Percentiles rank a stretch among this genome's conserved stretches.
Conservation (phyloP, 2,329 filamentous ascomycete species). For the Neonectria sp. region DNA sequence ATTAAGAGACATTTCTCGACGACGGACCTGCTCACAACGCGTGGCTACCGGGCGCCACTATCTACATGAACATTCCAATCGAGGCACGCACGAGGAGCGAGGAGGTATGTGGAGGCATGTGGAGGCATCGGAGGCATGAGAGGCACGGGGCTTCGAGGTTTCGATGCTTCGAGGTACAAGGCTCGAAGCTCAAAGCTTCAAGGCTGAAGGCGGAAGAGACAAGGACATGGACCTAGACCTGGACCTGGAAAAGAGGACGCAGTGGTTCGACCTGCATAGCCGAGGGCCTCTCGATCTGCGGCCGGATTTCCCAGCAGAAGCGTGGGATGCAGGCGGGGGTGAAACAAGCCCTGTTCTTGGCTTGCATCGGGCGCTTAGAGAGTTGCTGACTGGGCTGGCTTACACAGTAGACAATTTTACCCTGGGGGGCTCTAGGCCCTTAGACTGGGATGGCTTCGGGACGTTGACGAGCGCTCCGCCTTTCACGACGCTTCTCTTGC, state of each 20-base stretch:
- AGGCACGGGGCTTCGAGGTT: neutral
- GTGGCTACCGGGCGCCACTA: constrained; percentile 5
- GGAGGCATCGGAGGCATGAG: neutral
- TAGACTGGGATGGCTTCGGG: constrained; percentile 28
- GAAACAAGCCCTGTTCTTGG: constrained; percentile 46
- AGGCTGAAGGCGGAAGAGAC: constrained; percentile 31
- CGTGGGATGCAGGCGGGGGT: constrained; percentile 49
- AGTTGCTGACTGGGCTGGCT: constrained; percentile 19
- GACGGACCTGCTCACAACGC: constrained; percentile 19
- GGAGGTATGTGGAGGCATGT: neutral
- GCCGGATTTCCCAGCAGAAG: constrained; percentile 52
- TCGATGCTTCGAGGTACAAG: neutral
- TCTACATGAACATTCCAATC: neutral
- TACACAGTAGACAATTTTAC: constrained; percentile 13
- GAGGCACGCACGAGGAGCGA: neutral
- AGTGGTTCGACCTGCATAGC: constrained; percentile 56
- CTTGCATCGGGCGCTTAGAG: constrained; percentile 50
- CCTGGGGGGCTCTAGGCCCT: constrained; percentile 8
- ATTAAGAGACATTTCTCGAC: constrained; percentile 34
- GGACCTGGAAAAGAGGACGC: constrained; percentile 29
- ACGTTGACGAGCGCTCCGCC: constrained; percentile 45
- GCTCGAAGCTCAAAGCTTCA: neutral
- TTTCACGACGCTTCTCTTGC: constrained; percentile 56
- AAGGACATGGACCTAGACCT: constrained; percentile 27
- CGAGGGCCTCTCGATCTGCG: constrained; percentile 57